These are phyloP conservation scores for Sophora flavescens DNA, from an alignment of 306 rosid species.

Conservation along the genomic window DNA sequence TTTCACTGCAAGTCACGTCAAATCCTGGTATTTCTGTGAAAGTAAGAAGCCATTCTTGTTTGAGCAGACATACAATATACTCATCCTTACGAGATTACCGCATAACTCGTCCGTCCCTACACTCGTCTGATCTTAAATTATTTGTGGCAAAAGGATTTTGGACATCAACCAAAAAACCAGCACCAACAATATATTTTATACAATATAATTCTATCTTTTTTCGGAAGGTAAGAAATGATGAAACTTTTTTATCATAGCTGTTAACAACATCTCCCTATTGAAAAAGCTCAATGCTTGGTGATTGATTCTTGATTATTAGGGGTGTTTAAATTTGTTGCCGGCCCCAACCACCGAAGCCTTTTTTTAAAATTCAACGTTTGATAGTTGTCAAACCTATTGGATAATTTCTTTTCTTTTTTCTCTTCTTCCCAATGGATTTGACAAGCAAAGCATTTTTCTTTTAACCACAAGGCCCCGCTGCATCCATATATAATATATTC, in stretches of 20 bases:
- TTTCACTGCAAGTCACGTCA: too few relatives aligned
- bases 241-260: slow-evolving; percentile 18
- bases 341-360: slow-evolving; percentile 34
- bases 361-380: slow-evolving; percentile 34
- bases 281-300: slow-evolving; percentile 42
- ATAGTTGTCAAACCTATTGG: slow-evolving; percentile 8
- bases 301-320: slow-evolving; percentile 37
- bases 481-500: slow-evolving; percentile 15
- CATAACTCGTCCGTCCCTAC: too few relatives aligned
- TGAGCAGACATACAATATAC: too few relatives aligned
- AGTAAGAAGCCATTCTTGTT: too few relatives aligned
- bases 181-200: too few relatives aligned
- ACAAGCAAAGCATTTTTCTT: slow-evolving; percentile 42
- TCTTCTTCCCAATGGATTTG: slow-evolving; percentile 4
- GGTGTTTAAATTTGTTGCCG: slow-evolving; percentile 33
- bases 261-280: slow-evolving; percentile 46
- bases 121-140: too few relatives aligned
- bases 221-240: neutral
- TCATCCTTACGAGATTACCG: too few relatives aligned
- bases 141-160: too few relatives aligned
- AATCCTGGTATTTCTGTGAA: too few relatives aligned
- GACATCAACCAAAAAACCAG: too few relatives aligned
- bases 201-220: too few relatives aligned
- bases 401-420: neutral
- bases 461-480: slow-evolving; percentile 47